Evolutionary conservation across 148 eudicot species (phyloP).

Genomic region (Spergularia bocconei): DNA sequence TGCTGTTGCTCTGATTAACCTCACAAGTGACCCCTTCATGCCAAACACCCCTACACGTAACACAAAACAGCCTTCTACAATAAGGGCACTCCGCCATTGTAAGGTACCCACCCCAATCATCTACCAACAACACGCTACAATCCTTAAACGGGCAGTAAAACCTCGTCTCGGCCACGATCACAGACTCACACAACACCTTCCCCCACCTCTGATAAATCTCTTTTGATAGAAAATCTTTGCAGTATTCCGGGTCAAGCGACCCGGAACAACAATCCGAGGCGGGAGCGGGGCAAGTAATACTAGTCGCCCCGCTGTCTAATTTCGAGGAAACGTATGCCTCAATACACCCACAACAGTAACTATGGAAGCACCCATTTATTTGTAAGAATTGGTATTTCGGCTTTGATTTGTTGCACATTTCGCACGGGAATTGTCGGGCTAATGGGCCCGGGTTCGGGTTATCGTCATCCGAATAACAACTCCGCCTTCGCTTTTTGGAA

Average conservation of each 20-base stretch:
- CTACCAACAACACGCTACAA: constrained; percentile 40
- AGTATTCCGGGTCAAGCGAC: constrained; percentile 41
- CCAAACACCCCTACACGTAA: constrained; percentile 52
- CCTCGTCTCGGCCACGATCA: constrained; percentile 35
- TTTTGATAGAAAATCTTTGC: constrained; percentile 30
- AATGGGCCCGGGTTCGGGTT: too few relatives aligned
- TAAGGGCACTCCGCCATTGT: constrained; percentile 43
- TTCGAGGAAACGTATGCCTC: constrained; percentile 34
- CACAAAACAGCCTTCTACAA: constrained; percentile 56
- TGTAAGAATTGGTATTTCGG: constrained; percentile 19
- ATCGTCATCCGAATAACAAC: too few relatives aligned
- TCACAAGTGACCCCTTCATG: constrained; percentile 43
- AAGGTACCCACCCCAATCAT: constrained; percentile 26
- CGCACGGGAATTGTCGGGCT: constrained; percentile 25
- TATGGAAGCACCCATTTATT: constrained; percentile 41
- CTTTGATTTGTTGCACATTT: constrained; percentile 46
- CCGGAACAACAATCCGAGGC: constrained; percentile 25
- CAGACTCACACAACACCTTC: constrained; percentile 39
- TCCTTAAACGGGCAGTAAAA: constrained; percentile 49
- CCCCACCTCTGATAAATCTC: constrained; percentile 56
- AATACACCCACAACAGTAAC: constrained; percentile 37
- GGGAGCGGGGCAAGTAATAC: constrained; percentile 36
- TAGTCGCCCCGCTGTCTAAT: constrained; percentile 34
- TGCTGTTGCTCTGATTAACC: constrained; percentile 30
- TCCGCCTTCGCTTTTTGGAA: too few relatives aligned